A percentile compares a stretch with the other conserved stretches of the same genome.
Conservation (phyloP, 2,329 filamentous ascomycete genomes). For the Sclerotinia nivalis region DNA sequence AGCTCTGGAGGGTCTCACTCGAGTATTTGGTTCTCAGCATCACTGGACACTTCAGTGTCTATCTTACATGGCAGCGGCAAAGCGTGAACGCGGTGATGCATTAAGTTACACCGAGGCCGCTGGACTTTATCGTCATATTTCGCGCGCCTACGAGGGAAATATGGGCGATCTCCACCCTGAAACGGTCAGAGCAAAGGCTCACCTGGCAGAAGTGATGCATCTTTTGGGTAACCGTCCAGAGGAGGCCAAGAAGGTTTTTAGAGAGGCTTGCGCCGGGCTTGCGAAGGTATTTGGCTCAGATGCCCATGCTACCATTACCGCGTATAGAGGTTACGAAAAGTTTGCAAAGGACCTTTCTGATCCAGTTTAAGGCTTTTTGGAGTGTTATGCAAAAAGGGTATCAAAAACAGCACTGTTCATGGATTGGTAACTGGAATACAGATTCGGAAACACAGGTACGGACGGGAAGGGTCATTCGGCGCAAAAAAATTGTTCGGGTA, state of each 20-base stretch:
- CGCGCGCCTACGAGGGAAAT: slow-evolving; percentile 30
- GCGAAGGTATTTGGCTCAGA: slow-evolving; percentile 33
- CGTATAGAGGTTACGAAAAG: slow-evolving; percentile 35
- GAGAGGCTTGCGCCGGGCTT: slow-evolving; percentile 34
- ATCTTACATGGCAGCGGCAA: slow-evolving; percentile 33
- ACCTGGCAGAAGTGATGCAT: slow-evolving; percentile 32
- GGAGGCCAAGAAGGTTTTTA: slow-evolving; percentile 34
- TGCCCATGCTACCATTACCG: slow-evolving; percentile 30
- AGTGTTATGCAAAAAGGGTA: background rate
- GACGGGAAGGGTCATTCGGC: background rate
- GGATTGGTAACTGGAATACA: background rate
- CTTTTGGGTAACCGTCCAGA: slow-evolving; percentile 27
- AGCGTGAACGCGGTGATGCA: slow-evolving; percentile 30
- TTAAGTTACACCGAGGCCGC: slow-evolving; percentile 29
- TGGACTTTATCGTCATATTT: slow-evolving; percentile 30
- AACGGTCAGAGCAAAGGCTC: slow-evolving; percentile 32
- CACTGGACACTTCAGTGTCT: slow-evolving; percentile 33
- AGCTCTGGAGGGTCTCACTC: slow-evolving; percentile 32
- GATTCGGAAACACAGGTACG: background rate
- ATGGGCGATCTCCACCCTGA: slow-evolving; percentile 35
- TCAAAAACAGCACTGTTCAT: background rate
- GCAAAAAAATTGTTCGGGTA: background rate
- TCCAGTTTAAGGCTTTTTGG: background rate
- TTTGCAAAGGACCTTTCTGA: slow-evolving; percentile 32
- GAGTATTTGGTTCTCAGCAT: slow-evolving; percentile 35